phyloP scores from a whole-genome alignment of 331 rosid genomes.

The Quercus lobata region DNA sequence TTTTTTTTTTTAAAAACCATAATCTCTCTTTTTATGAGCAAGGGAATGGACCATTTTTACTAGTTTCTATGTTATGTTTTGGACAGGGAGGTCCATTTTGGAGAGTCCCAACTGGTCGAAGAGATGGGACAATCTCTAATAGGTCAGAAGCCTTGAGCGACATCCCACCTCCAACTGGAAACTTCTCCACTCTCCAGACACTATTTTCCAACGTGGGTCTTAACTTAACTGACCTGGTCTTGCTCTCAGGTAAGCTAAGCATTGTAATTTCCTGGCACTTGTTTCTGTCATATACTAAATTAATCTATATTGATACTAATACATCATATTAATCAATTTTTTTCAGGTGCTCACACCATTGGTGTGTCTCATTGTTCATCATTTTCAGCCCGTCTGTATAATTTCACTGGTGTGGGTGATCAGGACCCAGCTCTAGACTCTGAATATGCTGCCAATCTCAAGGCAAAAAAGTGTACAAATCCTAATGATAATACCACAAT shows the following conservation, averaged over 20 bases:
- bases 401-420: conserved; percentile 68
- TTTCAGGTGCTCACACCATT: conserved; percentile 83
- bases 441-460: conserved; percentile 62
- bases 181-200: conserved; percentile 51
- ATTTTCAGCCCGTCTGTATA: conserved; percentile 55
- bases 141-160: conserved; percentile 19
- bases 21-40: neutral
- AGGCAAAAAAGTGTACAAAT: conserved; percentile 52
- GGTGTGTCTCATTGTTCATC: conserved; percentile 69
- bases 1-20: too few relatives aligned
- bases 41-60: neutral
- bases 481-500: conserved; percentile 39
- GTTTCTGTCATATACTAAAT: neutral
- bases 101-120: conserved; percentile 87
- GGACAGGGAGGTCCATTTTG: conserved; percentile 90
- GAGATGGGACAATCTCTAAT: conserved; percentile 59
- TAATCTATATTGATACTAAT: neutral
- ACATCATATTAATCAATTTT: neutral
- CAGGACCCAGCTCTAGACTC: conserved; percentile 68
- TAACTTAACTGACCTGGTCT: conserved; percentile 58
- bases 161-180: conserved; percentile 66
- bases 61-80: neutral
- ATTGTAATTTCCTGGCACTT: neutral
- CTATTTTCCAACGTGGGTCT: conserved; percentile 54
- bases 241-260: conserved; percentile 62